These are phyloP conservation scores for Naganishia sp. DNA, from an alignment of 1,284 basidiomycete species.

Conservation along the genomic window DNA sequence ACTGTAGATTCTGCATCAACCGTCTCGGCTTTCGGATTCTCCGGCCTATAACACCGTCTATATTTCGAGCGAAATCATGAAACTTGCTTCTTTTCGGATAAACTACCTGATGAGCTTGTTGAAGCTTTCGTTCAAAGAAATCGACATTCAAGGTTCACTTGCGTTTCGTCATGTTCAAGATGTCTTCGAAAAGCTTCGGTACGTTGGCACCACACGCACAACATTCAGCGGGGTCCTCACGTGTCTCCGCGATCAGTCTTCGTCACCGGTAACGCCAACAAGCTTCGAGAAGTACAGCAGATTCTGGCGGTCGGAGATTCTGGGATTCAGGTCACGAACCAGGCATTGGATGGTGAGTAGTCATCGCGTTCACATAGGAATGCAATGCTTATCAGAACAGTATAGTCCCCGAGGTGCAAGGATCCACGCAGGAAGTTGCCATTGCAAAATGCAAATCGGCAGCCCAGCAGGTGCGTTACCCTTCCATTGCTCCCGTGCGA, in stretches of 20 bases:
- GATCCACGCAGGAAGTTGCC: conserved; percentile 87
- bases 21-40: not conserved
- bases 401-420: conserved; percentile 85
- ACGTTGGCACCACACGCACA: not conserved
- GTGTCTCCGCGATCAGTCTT: conserved; percentile 62
- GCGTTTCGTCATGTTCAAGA: not conserved
- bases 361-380: not conserved
- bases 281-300: conserved; percentile 78
- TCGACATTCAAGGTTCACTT: too few species aligned
- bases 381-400: not conserved
- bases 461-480: conserved; percentile 65
- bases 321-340: conserved; percentile 46
- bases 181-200: conserved; percentile 5
- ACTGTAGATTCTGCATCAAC: conserved; percentile 9
- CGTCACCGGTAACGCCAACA: conserved; percentile 93
- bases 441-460: conserved; percentile 82
- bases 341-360: conserved; percentile 49
- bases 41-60: too few species aligned
- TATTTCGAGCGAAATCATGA: too few species aligned
- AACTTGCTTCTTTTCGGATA: too few species aligned
- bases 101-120: too few species aligned
- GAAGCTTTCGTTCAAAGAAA: too few species aligned
- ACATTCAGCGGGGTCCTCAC: too few species aligned
- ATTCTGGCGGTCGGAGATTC: conserved; percentile 47
- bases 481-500: not conserved